Conservation (phyloP, 768 basidiomycete species). For the Scleroderma citrinum region DNA sequence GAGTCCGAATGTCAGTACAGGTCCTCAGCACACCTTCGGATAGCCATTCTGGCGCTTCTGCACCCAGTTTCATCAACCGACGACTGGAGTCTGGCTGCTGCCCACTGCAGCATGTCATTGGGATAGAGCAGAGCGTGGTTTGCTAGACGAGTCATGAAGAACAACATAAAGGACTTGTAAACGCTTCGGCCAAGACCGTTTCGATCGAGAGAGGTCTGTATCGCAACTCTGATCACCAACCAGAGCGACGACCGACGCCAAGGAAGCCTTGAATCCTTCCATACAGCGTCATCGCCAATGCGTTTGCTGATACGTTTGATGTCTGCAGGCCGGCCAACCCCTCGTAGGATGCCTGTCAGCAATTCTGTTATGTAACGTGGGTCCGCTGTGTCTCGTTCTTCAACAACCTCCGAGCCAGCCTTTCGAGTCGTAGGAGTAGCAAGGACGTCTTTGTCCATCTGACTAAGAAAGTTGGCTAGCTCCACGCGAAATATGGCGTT, state of each 20-base stretch:
- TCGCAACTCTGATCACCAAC: conserved; percentile 42
- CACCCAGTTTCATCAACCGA: conserved; percentile 33
- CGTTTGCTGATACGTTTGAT: too few relatives aligned
- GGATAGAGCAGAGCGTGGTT: neutral
- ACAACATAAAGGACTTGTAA: conserved; percentile 33
- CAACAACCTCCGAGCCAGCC: too few relatives aligned
- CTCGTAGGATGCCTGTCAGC: conserved; percentile 41
- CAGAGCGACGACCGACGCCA: conserved; percentile 36
- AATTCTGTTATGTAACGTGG: conserved; percentile 46
- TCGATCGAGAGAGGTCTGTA: conserved; percentile 33
- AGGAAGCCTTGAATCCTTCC: too few relatives aligned
- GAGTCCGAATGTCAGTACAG: conserved; percentile 11
- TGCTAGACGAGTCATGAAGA: conserved; percentile 19
- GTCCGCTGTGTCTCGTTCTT: too few relatives aligned
- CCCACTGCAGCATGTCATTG: conserved; percentile 33
- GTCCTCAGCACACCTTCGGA: conserved; percentile 1
- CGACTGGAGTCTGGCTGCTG: conserved; percentile 33
- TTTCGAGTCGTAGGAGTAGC: too few relatives aligned
- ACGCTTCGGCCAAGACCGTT: conserved; percentile 5
- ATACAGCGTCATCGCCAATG: too few relatives aligned
- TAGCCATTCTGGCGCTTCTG: conserved; percentile 12
- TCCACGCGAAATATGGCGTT: neutral
- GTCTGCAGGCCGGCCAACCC: too few relatives aligned
- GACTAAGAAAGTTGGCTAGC: neutral
- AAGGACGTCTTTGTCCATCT: conserved; percentile 20